A percentile compares a stretch with the other conserved stretches of the same genome.
Conservation (phyloP, 2,329 filamentous ascomycete genomes). For the Cordyceps pruinosa region DNA sequence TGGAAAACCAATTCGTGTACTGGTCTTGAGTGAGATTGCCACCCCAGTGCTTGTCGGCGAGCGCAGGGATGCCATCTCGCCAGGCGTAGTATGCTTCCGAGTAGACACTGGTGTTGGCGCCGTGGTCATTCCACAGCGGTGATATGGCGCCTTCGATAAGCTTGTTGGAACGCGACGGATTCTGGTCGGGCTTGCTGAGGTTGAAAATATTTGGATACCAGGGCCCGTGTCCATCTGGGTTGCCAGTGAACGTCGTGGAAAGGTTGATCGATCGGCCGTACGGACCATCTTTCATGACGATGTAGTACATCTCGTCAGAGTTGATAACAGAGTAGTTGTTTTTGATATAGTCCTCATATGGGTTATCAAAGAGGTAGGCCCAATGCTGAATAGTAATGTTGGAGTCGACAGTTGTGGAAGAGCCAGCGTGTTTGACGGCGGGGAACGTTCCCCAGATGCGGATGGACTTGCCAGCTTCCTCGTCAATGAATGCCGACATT, state of each 20-base stretch:
- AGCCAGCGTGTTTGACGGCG: conserved; percentile 18
- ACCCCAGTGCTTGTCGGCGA: conserved; percentile 24
- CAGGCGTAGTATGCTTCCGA: conserved; percentile 22
- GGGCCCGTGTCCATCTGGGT: conserved; percentile 12
- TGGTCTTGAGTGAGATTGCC: conserved; percentile 15
- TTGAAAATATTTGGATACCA: conserved; percentile 22
- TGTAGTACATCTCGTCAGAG: conserved; percentile 20
- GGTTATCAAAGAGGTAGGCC: conserved; percentile 18
- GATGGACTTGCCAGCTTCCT: conserved; percentile 35
- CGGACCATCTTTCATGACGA: conserved; percentile 29
- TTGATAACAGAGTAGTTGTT: conserved; percentile 21
- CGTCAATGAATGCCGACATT: conserved; percentile 38
- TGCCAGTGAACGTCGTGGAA: conserved; percentile 27
- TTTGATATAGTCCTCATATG: conserved; percentile 17
- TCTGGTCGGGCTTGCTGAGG: conserved; percentile 14
- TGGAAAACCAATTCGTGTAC: conserved; percentile 13
- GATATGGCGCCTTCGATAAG: conserved; percentile 18
- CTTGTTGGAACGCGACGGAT: conserved; percentile 14
- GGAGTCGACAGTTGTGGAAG: conserved; percentile 9
- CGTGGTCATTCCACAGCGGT: conserved; percentile 22
- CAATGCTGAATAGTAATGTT: conserved; percentile 32
- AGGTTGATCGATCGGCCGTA: conserved; percentile 42
- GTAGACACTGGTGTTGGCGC: conserved; percentile 19
- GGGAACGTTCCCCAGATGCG: conserved; percentile 44
- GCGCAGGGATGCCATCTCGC: conserved; percentile 19